These are phyloP conservation scores for Citrus cavaleriei DNA, from an alignment of 345 rosid species.

Conservation along the genomic window DNA sequence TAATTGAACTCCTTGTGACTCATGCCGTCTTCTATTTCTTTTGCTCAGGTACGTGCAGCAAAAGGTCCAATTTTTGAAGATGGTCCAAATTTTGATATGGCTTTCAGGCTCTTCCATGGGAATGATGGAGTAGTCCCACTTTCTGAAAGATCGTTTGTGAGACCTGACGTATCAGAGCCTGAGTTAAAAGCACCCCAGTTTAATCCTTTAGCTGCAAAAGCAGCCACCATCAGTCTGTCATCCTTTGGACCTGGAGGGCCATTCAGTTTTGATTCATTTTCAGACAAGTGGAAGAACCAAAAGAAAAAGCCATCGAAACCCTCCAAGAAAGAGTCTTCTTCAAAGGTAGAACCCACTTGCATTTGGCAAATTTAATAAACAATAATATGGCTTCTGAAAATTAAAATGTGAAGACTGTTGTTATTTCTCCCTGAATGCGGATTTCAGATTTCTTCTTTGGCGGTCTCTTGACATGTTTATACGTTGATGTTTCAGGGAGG, in stretches of 20 bases:
- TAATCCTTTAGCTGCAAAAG: conserved; percentile 93
- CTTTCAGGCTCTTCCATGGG: conserved; percentile 94
- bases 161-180: conserved; percentile 31
- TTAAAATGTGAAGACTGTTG: not conserved
- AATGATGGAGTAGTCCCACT: conserved; percentile 94
- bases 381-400: not conserved
- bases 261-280: conserved; percentile 79
- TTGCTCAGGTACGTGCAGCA: conserved; percentile 46
- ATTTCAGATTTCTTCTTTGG: not conserved
- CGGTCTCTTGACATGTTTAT: conserved; percentile 8
- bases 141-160: conserved; percentile 42
- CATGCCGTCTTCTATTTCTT: not conserved
- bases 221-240: conserved; percentile 92
- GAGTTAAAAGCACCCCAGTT: conserved; percentile 42
- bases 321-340: conserved; percentile 61
- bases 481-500: conserved; percentile 53
- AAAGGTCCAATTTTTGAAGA: conserved; percentile 97
- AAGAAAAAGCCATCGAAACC: conserved; percentile 53
- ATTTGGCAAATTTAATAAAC: not conserved
- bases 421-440: not conserved
- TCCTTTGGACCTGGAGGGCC: conserved; percentile 86
- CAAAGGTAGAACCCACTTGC: conserved; percentile 44
- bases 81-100: conserved; percentile 92
- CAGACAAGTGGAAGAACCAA: conserved; percentile 55
- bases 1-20: not conserved